Evolutionary conservation across 495 filamentous ascomycete genomes (phyloP).

Genomic region (Jackrogersella minutella): DNA sequence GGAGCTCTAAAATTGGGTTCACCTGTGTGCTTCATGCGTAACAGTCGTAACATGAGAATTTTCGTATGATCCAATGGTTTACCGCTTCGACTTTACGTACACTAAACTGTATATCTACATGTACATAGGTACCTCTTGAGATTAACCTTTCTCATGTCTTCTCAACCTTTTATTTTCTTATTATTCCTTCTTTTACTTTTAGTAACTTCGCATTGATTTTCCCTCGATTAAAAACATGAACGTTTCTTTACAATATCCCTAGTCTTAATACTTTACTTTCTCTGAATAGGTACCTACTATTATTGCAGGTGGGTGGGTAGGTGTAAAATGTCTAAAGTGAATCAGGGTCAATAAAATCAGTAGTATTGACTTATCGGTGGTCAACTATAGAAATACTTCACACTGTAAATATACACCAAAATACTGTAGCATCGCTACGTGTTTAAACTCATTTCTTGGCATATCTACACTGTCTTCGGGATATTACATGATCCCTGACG

Average conservation of each 20-base stretch:
- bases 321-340: constrained; percentile 1
- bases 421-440: neutral
- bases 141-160: no score
- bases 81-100: no score
- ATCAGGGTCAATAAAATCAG: constrained; percentile 7
- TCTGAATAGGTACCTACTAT: no score
- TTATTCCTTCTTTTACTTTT: neutral
- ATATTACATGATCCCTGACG: constrained; percentile 23
- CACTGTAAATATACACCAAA: neutral
- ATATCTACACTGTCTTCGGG: constrained; percentile 11
- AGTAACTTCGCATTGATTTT: neutral
- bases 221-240: neutral
- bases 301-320: constrained; percentile 1
- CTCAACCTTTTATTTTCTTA: neutral
- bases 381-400: neutral
- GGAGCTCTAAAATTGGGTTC: constrained; percentile 37
- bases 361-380: constrained; percentile 3
- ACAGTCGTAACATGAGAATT: constrained; percentile 15
- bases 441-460: neutral
- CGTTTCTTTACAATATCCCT: neutral
- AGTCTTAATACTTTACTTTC: no score
- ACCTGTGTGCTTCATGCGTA: constrained; percentile 32
- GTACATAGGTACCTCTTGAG: no score
- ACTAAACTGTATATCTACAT: no score
- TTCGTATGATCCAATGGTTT: constrained; percentile 17